Evolutionary conservation across 208 protist genomes (phyloP).

Genomic region (Crithidia bombi): DNA sequence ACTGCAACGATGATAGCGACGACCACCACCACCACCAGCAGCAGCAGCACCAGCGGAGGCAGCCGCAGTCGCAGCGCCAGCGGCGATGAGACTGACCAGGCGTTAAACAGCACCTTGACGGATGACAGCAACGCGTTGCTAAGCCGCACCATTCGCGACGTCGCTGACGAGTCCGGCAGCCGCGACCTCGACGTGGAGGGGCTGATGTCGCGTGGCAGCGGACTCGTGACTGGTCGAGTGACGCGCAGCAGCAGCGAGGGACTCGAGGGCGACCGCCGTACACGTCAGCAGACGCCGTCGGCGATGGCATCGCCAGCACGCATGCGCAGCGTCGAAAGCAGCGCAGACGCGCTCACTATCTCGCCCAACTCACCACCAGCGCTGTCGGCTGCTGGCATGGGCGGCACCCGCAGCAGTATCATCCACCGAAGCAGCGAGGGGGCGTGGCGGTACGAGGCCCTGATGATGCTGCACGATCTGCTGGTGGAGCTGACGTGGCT

Average conservation of each 20-base stretch:
- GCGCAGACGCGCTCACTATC: neutral
- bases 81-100: conserved; percentile 7
- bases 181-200: conserved; percentile 9
- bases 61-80: neutral
- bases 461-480: conserved; percentile 45
- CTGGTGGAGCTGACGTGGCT: conserved; percentile 85
- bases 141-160: conserved; percentile 1
- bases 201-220: neutral
- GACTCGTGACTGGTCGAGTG: neutral
- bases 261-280: neutral
- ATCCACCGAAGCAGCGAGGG: conserved; percentile 9
- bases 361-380: conserved; percentile 1
- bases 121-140: conserved; percentile 14
- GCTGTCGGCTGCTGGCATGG: conserved; percentile 5
- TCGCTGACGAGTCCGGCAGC: neutral
- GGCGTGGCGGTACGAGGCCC: conserved; percentile 9
- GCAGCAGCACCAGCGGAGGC: neutral
- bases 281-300: neutral
- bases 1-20: conserved; percentile 22
- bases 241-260: conserved; percentile 18
- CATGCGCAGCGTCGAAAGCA: conserved; percentile 19
- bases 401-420: conserved; percentile 2
- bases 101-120: conserved; percentile 21
- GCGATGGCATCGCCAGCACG: neutral
- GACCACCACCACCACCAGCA: conserved; percentile 27